Base-by-base conservation (phyloP, 345 rosid species). In the Bretschneidera sinensis region DNA sequence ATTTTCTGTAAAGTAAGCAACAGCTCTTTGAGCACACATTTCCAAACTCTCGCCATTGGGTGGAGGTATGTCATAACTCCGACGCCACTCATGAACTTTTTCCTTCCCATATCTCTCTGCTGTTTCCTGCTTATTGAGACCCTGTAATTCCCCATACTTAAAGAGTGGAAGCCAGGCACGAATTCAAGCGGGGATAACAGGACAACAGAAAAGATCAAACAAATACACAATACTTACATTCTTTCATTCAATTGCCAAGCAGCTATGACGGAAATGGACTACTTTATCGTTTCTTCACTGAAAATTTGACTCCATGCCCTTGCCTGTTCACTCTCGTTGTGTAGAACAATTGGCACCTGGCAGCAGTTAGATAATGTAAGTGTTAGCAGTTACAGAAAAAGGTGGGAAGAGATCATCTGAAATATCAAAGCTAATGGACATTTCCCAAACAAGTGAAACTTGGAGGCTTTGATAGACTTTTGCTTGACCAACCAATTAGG, bases 1-100 rank as follows among this genome's bases (percentile, higher is more conserved):
- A 64, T 81, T 65, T 28, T 87, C 86, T 71, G 24, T 74, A 63
- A 79, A 79, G 71, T 80, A 85, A 59, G 89, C 79, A 51, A 85
- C 97, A 50, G 99, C 99, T 79, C 99, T 83, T 69, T 83, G 71
- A 62, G 99, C 99, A 57, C 99, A 94, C 96, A 94, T 94, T 79
- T 91, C 95, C 76, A 94, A 83, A 75, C 97, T 95, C 82, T 95
- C 99, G 5, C 99, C 99, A 52, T 86, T 85, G 0, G 99, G 99
- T 11, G 97, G 97, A 70, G 96, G 97, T 52, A 82, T 94, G 64
- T 88, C 90, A 69, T 85, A 94, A 76, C 99, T 94, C 68, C 97
- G 80, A 57, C 99, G 89, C 99, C 97, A 94, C 77, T 90, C 92
- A 0, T 94, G 96, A 72, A 94, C 96, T 71, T 88, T 78, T 54